phyloP scores from a whole-genome alignment of 2,329 filamentous ascomycete species.

The Davidsoniella neocaledoniae region DNA sequence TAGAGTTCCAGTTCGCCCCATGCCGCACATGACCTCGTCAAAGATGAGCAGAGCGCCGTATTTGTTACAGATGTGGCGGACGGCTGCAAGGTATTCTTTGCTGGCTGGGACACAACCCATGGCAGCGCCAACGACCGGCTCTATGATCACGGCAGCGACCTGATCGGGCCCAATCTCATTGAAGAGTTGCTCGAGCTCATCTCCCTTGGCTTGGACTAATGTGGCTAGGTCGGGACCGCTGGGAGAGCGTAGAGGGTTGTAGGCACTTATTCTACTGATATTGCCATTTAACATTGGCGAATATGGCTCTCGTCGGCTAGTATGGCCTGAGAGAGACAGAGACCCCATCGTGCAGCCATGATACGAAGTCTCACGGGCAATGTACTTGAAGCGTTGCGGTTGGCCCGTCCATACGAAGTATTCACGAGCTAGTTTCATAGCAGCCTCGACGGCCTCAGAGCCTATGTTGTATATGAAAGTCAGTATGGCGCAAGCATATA shows the following conservation, averaged over 20 bases:
- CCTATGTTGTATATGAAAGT: constrained; percentile 21
- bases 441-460: constrained; percentile 34
- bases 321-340: constrained; percentile 46
- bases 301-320: constrained; percentile 41
- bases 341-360: constrained; percentile 43
- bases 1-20: constrained; percentile 39
- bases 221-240: constrained; percentile 35
- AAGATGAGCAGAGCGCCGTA: constrained; percentile 61
- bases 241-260: constrained; percentile 43
- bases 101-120: constrained; percentile 52
- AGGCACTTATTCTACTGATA: constrained; percentile 46
- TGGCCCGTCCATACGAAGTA: constrained; percentile 27
- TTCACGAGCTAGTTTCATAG: constrained; percentile 32
- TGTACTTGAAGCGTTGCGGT: constrained; percentile 22
- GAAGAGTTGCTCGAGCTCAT: constrained; percentile 53
- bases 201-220: constrained; percentile 43
- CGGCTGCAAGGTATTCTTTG: constrained; percentile 50
- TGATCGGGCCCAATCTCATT: constrained; percentile 43
- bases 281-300: constrained; percentile 41
- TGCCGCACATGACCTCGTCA: constrained; percentile 62
- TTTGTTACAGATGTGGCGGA: constrained; percentile 50
- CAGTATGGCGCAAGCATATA: background rate
- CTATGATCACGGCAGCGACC: constrained; percentile 56
- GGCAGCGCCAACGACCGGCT: constrained; percentile 54
- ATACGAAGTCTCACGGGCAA: constrained; percentile 27